Conservation (phyloP, 148 eudicot species). For the Amaranthus palmeri region DNA sequence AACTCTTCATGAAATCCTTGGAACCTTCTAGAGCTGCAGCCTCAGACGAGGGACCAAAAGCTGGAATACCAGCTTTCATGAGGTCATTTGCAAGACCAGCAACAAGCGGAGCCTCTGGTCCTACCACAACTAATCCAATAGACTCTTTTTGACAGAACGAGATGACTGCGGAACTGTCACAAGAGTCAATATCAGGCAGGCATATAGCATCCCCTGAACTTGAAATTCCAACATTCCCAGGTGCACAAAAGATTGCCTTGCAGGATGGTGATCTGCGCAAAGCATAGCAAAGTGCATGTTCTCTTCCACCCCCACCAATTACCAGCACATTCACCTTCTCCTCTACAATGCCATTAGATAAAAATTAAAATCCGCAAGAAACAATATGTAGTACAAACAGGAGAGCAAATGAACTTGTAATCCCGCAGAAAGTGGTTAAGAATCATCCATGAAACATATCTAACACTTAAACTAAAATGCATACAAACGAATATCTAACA, state of each 20-base stretch:
- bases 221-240: conserved; percentile 93
- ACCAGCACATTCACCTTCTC: conserved; percentile 72
- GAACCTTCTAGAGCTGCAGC: conserved; percentile 98
- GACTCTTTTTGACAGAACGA: conserved; percentile 60
- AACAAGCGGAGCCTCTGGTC: conserved; percentile 98
- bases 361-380: neutral
- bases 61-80: conserved; percentile 63
- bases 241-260: conserved; percentile 69
- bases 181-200: conserved; percentile 52
- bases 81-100: conserved; percentile 93
- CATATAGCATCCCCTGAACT: conserved; percentile 78
- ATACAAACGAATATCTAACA: neutral
- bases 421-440: neutral
- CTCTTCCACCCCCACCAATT: conserved; percentile 97
- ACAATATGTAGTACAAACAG: neutral
- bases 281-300: conserved; percentile 87
- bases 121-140: conserved; percentile 77
- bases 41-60: conserved; percentile 91
- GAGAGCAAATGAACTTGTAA: no score
- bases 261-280: conserved; percentile 71
- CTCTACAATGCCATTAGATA: conserved; percentile 31
- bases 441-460: neutral
- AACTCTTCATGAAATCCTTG: conserved; percentile 85
- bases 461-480: neutral
- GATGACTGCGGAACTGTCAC: conserved; percentile 69